These are phyloP conservation scores for Wickerhamomyces sp. DNA, from an alignment of 1,139 yeast species.

Conservation along the genomic window DNA sequence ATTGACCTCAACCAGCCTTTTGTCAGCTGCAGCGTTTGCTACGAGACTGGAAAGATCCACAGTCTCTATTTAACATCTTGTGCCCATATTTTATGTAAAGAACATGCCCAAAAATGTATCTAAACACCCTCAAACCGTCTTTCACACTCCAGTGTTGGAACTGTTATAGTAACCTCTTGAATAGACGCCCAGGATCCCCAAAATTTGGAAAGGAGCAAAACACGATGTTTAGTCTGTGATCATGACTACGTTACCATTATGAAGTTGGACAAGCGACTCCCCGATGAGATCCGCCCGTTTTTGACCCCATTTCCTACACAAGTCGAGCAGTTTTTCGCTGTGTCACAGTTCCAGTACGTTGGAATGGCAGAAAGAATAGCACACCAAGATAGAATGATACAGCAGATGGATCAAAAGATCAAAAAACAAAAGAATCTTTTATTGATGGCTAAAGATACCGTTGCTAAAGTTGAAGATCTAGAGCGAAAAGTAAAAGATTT, in stretches of 20 bases:
- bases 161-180: neutral
- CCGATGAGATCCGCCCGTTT: constrained; percentile 16
- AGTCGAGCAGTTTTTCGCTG: constrained; percentile 19
- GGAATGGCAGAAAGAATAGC: constrained; percentile 15
- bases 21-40: constrained; percentile 25
- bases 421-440: constrained; percentile 19
- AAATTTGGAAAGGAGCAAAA: constrained; percentile 7
- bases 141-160: neutral
- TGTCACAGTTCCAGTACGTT: constrained; percentile 20
- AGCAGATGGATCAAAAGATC: constrained; percentile 12
- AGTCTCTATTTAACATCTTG: constrained; percentile 25
- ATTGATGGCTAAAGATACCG: constrained; percentile 18
- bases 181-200: constrained; percentile 3
- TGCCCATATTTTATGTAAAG: constrained; percentile 26
- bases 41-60: constrained; percentile 4
- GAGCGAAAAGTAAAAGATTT: constrained; percentile 11
- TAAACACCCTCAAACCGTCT: neutral
- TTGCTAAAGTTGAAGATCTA: constrained; percentile 12
- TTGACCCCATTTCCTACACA: constrained; percentile 20
- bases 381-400: constrained; percentile 11
- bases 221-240: constrained; percentile 15
- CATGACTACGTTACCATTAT: constrained; percentile 15
- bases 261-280: constrained; percentile 14
- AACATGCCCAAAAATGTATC: constrained; percentile 19
- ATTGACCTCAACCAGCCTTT: constrained; percentile 24